Percentiles rank a stretch among this genome's conserved stretches.
Evolutionary conservation across 306 rosid genomes (phyloP).

Genomic region (Castanopsis chinensis): DNA sequence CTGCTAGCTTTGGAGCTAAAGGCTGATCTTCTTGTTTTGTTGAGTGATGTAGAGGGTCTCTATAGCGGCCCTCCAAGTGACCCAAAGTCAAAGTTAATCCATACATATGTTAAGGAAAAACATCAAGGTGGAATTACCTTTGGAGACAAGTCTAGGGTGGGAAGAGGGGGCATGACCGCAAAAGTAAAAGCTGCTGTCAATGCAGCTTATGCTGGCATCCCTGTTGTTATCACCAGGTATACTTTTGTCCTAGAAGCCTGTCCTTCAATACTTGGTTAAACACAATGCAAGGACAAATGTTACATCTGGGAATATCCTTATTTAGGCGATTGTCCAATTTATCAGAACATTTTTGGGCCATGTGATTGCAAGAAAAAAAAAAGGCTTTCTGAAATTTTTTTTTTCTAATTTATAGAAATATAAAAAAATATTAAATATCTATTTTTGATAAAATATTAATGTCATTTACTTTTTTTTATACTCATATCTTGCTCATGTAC

Average conservation of each 20-base stretch:
- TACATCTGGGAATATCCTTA: background rate
- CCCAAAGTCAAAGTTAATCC: slow-evolving; percentile 82
- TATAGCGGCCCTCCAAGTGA: slow-evolving; percentile 99
- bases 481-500: background rate
- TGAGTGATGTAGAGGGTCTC: slow-evolving; percentile 96
- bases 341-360: background rate
- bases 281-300: background rate
- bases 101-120: slow-evolving; percentile 80
- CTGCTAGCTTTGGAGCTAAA: slow-evolving; percentile 90
- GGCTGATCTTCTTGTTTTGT: slow-evolving; percentile 93
- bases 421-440: background rate
- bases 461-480: background rate
- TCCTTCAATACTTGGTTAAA: slow-evolving; percentile 1
- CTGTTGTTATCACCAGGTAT: slow-evolving; percentile 94
- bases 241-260: background rate
- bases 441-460: background rate
- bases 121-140: slow-evolving; percentile 94
- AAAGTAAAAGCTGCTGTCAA: slow-evolving; percentile 92
- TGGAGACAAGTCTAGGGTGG: slow-evolving; percentile 97
- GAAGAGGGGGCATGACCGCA: slow-evolving; percentile 99
- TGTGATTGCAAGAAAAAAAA: background rate
- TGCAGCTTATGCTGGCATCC: slow-evolving; percentile 92
- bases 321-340: background rate
- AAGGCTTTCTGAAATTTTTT: no score
- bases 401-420: background rate